Percentiles rank a stretch among this genome's conserved stretches.
These are phyloP conservation scores for Histomonas meleagridis DNA, from an alignment of 208 protist genomes.

Conservation along the genomic window DNA sequence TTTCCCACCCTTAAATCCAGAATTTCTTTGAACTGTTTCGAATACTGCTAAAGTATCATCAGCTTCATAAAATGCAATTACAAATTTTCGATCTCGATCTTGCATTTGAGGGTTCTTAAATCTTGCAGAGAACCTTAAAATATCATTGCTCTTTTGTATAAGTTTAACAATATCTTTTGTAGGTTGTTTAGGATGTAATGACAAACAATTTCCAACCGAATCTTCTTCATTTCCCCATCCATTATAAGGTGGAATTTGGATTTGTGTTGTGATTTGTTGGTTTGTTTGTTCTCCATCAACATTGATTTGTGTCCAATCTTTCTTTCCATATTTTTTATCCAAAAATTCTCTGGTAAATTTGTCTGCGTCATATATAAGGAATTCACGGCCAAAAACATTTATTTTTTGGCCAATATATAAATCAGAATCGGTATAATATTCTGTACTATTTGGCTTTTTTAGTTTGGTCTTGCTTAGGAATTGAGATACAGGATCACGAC, in stretches of 20 bases:
- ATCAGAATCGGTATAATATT: background rate
- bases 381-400: conserved; percentile 65
- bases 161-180: background rate
- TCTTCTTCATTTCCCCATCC: background rate
- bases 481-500: conserved; percentile 71
- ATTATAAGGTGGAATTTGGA: background rate
- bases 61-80: conserved; percentile 40
- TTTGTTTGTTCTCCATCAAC: background rate
- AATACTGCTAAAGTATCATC: conserved; percentile 41
- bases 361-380: conserved; percentile 79
- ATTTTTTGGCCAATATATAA: conserved; percentile 61
- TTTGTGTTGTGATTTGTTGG: background rate
- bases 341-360: conserved; percentile 70
- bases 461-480: conserved; percentile 70
- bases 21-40: conserved; percentile 40
- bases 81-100: conserved; percentile 38
- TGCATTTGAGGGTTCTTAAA: conserved; percentile 37
- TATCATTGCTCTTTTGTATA: background rate
- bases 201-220: background rate
- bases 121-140: conserved; percentile 39
- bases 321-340: conserved; percentile 40
- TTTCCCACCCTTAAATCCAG: conserved; percentile 46
- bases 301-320: background rate
- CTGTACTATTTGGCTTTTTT: conserved; percentile 51
- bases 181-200: conserved; percentile 13